Conservation (phyloP, 192 early-diverging fungal genomes). For the Umbelopsis vinacea region DNA sequence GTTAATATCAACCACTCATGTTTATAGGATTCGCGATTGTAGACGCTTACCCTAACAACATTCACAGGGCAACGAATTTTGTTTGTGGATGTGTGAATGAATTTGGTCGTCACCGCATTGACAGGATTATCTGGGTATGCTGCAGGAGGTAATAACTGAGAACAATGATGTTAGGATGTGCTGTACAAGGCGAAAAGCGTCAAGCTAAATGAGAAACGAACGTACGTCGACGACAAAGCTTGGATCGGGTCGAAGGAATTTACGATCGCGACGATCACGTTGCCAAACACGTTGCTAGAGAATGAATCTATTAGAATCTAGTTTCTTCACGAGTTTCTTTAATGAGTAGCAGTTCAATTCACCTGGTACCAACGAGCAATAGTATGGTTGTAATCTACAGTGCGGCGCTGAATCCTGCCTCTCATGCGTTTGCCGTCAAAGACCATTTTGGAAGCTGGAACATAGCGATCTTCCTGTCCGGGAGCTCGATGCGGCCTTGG, state of each 20-base stretch:
- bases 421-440: slow-evolving; percentile 82
- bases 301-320: background rate
- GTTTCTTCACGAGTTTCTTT: background rate
- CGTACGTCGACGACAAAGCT: slow-evolving; percentile 78
- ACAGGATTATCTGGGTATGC: slow-evolving; percentile 69
- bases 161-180: background rate
- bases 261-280: slow-evolving; percentile 54
- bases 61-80: slow-evolving; percentile 91
- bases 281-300: slow-evolving; percentile 58
- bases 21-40: no score
- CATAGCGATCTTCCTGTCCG: slow-evolving; percentile 10
- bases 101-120: slow-evolving; percentile 82
- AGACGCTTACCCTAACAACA: slow-evolving; percentile 72
- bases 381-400: slow-evolving; percentile 91
- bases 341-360: slow-evolving; percentile 13
- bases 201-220: background rate
- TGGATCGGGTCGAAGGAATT: slow-evolving; percentile 67
- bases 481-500: slow-evolving; percentile 1
- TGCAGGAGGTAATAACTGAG: slow-evolving; percentile 69
- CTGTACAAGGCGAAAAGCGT: background rate
- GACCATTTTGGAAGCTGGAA: slow-evolving; percentile 36
- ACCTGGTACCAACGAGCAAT: slow-evolving; percentile 81
- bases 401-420: slow-evolving; percentile 89
- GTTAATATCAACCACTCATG: background rate
- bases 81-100: slow-evolving; percentile 92